These are phyloP conservation scores for Trichoderma orchidacearum DNA, from an alignment of 495 filamentous ascomycete species.

Conservation along the genomic window DNA sequence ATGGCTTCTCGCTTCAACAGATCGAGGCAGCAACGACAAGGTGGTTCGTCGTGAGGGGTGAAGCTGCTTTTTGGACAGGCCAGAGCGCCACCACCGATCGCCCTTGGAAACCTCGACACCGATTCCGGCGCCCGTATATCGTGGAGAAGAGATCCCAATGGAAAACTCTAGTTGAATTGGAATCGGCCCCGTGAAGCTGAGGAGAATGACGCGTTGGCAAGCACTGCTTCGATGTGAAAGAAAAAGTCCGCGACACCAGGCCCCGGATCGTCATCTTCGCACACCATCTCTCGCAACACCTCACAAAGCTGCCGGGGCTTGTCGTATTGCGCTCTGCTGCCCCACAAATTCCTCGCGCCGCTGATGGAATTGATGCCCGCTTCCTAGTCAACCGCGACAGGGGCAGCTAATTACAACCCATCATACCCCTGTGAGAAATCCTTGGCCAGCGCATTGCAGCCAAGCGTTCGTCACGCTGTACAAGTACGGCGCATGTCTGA, in stretches of 20 bases:
- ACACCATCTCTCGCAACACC: not conserved
- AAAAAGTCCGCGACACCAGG: not conserved
- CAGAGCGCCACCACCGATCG: not conserved
- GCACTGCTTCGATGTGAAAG: not conserved
- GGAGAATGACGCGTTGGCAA: not conserved
- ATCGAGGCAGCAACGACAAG: not conserved
- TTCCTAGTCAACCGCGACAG: not conserved
- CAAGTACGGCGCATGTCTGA: no score
- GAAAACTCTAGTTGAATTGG: not conserved
- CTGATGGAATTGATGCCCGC: not conserved
- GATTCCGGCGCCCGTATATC: not conserved
- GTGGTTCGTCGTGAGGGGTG: not conserved
- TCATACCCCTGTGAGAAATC: not conserved
- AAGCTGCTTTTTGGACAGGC: not conserved
- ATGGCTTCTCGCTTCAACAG: not conserved
- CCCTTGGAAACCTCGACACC: not conserved
- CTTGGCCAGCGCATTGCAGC: not conserved
- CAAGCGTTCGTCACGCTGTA: not conserved
- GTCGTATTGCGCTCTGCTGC: not conserved
- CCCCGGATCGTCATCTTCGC: not conserved
- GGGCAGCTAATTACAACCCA: not conserved
- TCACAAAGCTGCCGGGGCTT: not conserved
- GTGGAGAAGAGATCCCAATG: not conserved
- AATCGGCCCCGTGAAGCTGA: not conserved
- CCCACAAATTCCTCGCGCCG: not conserved